Evolutionary conservation across 129 eudicot genomes (phyloP).

Genomic region (Centaurea solstitialis): DNA sequence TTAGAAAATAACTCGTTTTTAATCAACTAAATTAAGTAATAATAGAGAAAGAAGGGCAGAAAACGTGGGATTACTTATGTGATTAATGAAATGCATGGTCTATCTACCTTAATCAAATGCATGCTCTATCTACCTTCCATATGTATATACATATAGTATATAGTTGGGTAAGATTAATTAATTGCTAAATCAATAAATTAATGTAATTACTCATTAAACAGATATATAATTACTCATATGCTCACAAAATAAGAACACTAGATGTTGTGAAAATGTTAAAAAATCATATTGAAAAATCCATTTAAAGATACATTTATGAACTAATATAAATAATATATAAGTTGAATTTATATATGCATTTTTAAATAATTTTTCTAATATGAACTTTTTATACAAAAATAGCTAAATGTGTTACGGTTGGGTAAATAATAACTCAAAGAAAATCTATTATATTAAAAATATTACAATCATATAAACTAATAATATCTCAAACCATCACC

Average conservation of each 20-base stretch:
- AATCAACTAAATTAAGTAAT: neutral
- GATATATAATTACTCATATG: neutral
- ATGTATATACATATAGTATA: neutral
- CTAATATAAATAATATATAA: too few species aligned
- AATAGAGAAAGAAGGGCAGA: slow-evolving; percentile 3
- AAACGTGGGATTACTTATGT: slow-evolving; percentile 29
- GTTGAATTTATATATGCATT: too few species aligned
- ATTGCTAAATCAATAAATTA: neutral
- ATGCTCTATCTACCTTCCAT: slow-evolving; percentile 31
- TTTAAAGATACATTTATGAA: too few species aligned
- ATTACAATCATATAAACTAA: neutral
- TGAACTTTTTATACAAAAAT: too few species aligned
- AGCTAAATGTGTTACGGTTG: too few species aligned
- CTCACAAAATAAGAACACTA: neutral
- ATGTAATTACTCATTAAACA: neutral
- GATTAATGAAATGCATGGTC: slow-evolving; percentile 34
- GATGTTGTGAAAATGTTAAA: too few species aligned
- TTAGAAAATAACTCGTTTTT: neutral
- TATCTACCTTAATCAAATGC: slow-evolving; percentile 37
- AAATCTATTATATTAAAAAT: neutral
- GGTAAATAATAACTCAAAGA: too few species aligned
- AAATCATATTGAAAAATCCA: too few species aligned
- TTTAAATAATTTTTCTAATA: neutral
- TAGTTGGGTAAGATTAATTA: neutral
- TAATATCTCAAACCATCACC: neutral